phyloP scores from a whole-genome alignment of 2,329 filamentous ascomycete genomes.

The Sarocladium kiliense region DNA sequence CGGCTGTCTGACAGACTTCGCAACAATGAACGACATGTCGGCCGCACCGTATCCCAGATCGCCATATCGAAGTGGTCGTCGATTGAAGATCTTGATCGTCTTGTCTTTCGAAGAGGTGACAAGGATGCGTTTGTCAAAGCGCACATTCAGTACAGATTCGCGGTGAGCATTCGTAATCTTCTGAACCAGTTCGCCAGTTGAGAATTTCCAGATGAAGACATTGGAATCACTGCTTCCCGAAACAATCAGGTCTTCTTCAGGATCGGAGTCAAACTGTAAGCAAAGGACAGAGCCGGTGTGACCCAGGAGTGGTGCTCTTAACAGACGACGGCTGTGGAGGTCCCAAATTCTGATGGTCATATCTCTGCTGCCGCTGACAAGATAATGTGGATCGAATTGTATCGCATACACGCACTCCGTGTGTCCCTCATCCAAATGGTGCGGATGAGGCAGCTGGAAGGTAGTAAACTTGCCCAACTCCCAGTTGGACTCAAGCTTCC shows the following conservation, averaged over 20 bases:
- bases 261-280: constrained; percentile 86
- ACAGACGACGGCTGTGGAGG: constrained; percentile 72
- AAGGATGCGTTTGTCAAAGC: constrained; percentile 85
- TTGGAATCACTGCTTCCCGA: constrained; percentile 91
- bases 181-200: constrained; percentile 78
- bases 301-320: constrained; percentile 65
- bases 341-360: constrained; percentile 87
- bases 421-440: constrained; percentile 76
- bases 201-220: constrained; percentile 90
- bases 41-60: constrained; percentile 48
- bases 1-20: constrained; percentile 37
- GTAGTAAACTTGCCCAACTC: constrained; percentile 73
- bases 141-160: constrained; percentile 89
- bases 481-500: constrained; percentile 87
- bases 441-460: constrained; percentile 86
- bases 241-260: constrained; percentile 86
- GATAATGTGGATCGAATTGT: constrained; percentile 77
- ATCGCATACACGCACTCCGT: constrained; percentile 92
- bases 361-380: constrained; percentile 92
- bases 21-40: constrained; percentile 14
- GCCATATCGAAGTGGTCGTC: constrained; percentile 58
- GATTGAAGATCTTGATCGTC: constrained; percentile 94
- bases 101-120: constrained; percentile 98
- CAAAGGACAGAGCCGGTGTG: constrained; percentile 88
- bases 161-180: constrained; percentile 71